Percentiles rank a stretch among this genome's conserved stretches.
These are phyloP conservation scores for Pseudognaphalium luteoalbum DNA, from an alignment of 129 eudicot species.

Conservation along the genomic window DNA sequence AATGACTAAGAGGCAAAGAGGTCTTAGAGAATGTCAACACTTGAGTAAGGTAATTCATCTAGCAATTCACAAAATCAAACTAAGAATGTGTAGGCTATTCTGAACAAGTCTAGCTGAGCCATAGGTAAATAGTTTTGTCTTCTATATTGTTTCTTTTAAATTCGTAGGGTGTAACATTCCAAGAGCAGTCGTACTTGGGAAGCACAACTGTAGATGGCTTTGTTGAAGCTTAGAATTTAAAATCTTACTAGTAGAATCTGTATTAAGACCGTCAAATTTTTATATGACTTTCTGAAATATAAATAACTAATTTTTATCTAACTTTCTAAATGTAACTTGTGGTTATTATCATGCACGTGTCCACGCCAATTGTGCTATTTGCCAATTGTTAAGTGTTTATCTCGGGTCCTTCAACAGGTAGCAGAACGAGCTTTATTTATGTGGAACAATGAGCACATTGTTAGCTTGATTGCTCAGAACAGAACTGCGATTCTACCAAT, in stretches of 20 bases:
- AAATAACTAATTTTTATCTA: too few species aligned
- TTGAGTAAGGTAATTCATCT: neutral
- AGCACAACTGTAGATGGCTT: neutral
- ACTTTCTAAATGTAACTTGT: neutral
- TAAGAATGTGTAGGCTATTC: neutral
- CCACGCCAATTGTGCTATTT: neutral
- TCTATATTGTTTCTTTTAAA: neutral
- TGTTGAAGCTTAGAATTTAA: neutral
- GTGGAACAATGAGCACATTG: constrained; percentile 83
- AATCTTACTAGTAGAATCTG: neutral
- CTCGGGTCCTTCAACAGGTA: constrained; percentile 44
- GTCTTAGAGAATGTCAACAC: neutral
- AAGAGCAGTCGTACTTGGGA: neutral
- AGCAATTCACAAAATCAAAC: neutral
- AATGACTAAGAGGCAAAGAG: too few species aligned
- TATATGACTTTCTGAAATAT: too few species aligned
- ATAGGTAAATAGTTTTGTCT: neutral
- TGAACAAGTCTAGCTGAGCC: neutral
- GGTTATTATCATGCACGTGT: neutral
- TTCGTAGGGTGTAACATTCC: neutral
- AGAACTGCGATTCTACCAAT: constrained; percentile 60
- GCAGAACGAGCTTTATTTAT: constrained; percentile 84
- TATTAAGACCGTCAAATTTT: too few species aligned
- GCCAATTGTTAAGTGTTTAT: neutral
- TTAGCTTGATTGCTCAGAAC: constrained; percentile 62